phyloP scores from a whole-genome alignment of 2,329 filamentous ascomycete genomes.

The Drechslera avenae region DNA sequence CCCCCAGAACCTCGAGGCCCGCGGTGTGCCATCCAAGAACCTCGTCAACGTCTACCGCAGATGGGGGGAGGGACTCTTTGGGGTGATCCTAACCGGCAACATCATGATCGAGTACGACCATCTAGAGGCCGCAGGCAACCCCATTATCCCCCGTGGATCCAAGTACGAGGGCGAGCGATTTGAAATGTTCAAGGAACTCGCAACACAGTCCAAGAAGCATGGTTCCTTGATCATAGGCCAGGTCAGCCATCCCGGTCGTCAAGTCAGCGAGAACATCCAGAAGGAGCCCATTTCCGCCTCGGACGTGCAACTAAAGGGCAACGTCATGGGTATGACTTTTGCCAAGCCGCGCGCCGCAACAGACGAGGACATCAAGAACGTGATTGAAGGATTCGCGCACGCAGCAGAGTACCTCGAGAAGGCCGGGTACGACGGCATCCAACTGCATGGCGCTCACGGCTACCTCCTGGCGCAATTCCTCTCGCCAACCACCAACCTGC shows the following conservation, averaged over 20 bases:
- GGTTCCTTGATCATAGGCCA: constrained; percentile 65
- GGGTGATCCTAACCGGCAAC: constrained; percentile 66
- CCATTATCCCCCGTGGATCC: constrained; percentile 63
- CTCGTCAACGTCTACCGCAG: constrained; percentile 60
- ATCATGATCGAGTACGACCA: constrained; percentile 68
- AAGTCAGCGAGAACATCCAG: constrained; percentile 55
- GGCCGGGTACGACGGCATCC: constrained; percentile 62
- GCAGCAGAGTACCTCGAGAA: constrained; percentile 66
- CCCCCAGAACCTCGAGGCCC: constrained; percentile 56
- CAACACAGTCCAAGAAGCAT: constrained; percentile 59
- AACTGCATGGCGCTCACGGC: constrained; percentile 54
- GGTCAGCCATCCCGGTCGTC: constrained; percentile 67
- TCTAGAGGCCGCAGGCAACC: constrained; percentile 60
- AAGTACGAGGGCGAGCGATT: constrained; percentile 63
- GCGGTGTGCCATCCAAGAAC: constrained; percentile 60
- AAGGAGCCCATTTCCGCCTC: constrained; percentile 58
- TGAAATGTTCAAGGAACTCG: constrained; percentile 63
- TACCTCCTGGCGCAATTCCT: constrained; percentile 56
- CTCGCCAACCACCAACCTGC: constrained; percentile 49
- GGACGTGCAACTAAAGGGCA: constrained; percentile 45
- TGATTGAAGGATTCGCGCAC: constrained; percentile 67
- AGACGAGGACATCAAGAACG: constrained; percentile 58
- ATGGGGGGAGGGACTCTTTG: constrained; percentile 58
- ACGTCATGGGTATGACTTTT: constrained; percentile 55
- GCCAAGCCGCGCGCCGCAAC: constrained; percentile 61